Conservation (phyloP, 1,139 yeast genomes). For the Diutina rugosa region DNA sequence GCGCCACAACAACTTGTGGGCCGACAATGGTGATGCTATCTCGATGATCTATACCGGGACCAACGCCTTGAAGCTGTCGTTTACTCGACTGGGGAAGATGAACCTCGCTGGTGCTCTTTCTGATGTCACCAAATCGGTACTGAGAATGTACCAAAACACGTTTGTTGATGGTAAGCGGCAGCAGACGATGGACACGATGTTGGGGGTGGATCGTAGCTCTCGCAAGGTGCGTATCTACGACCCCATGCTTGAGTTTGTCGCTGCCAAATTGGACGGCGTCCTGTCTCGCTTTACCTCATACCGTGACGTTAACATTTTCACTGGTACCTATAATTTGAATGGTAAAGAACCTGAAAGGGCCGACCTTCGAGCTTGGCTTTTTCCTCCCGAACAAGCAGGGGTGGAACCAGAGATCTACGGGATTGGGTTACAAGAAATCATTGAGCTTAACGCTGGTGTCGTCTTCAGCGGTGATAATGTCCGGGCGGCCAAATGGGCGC, state of each 20-base stretch:
- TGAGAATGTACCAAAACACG: slow-evolving; percentile 90
- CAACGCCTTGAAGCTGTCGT: slow-evolving; percentile 87
- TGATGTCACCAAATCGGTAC: slow-evolving; percentile 91
- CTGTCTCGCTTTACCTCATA: slow-evolving; percentile 48
- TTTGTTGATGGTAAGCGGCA: slow-evolving; percentile 90
- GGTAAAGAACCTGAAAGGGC: slow-evolving; percentile 42
- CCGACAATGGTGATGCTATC: slow-evolving; percentile 94
- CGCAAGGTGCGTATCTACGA: slow-evolving; percentile 64
- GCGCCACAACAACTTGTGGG: slow-evolving; percentile 83
- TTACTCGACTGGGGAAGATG: slow-evolving; percentile 91
- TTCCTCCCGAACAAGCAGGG: slow-evolving; percentile 46
- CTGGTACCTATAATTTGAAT: slow-evolving; percentile 83
- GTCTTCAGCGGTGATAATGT: slow-evolving; percentile 62
- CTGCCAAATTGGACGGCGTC: slow-evolving; percentile 38
- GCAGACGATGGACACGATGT: slow-evolving; percentile 67
- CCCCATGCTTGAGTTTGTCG: slow-evolving; percentile 77
- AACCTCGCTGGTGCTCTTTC: slow-evolving; percentile 91
- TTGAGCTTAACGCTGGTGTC: slow-evolving; percentile 82
- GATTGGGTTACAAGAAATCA: slow-evolving; percentile 85
- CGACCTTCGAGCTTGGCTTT: slow-evolving; percentile 72
- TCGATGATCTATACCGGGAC: slow-evolving; percentile 97
- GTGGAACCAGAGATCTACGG: slow-evolving; percentile 58
- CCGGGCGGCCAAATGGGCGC: slow-evolving; percentile 68
- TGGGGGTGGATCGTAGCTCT: slow-evolving; percentile 71
- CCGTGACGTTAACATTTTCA: slow-evolving; percentile 49